Evolutionary conservation across 2,329 filamentous ascomycete species (phyloP), one percentile per base, ranked within the genome.

Genomic region (Monosporascus sp.): DNA sequence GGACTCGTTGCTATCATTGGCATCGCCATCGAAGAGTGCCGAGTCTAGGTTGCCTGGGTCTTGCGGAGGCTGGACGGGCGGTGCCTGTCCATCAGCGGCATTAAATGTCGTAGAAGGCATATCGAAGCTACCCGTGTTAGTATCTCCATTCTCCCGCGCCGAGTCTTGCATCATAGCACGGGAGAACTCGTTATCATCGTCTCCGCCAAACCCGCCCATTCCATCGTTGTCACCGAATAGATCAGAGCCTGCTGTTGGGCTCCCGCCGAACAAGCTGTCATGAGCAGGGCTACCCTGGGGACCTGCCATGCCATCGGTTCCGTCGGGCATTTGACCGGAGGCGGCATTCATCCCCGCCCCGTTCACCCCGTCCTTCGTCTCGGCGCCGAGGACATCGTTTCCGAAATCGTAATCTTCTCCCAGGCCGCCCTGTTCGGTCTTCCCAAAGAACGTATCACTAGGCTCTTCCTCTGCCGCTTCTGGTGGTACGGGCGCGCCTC

Each of bases 151-250:
- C 36, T 72, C 43, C 25, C 24, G 73, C 1, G 69, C 70, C 1
- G 73, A 65, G 31, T 70, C 70, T 18, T 72, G 68, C 48, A 72
- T 85, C 71, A 96, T 87, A 1, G 87, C 87, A 52, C 85, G 77
- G 3, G 86, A 86, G 61, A 95, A 91, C 59, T 92, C 89, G 61
- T 91, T 86, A 54, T 95, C 90, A 41, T 96, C 90, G 44, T 96
- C 90, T 14, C 88, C 86, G 0, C 82, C 88, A 67, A 90, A 95
- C 5, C 82, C 85, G 24, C 80, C 66, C 70, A 79, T 57, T 70
- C 77, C 59, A 69, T 87, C 85, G 51, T 81, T 87, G 60, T 95
- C 91, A 2, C 93, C 94, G 67, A 97, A 99, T 1, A 99, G 77
- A 52, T 69, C 67, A 2, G 91, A 96, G 47, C 91, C 90, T 0